Evolutionary conservation across 768 basidiomycete species (phyloP), one percentile per base, ranked within the genome.

Genomic region (Lactarius quietus): DNA sequence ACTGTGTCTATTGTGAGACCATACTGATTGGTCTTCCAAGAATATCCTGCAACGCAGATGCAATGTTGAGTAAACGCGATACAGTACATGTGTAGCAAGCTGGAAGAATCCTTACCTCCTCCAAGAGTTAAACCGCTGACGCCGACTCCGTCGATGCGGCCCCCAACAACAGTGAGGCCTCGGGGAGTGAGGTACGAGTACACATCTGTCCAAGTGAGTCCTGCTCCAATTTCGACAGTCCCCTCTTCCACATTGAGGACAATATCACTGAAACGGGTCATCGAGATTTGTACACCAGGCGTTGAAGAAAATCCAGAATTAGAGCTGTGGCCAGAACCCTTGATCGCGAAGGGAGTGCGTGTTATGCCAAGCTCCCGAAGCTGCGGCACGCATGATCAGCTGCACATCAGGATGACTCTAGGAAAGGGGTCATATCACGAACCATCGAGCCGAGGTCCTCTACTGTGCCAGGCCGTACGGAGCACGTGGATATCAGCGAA

Each of bases 1-100:
- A 69, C 38, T 1, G 52, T 70, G 55, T 70, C 69, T 23, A 70
- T 54, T 10, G 68, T 66, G 8, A 70, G 55, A 8, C 67, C 70
- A 38, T 57, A 65, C 52, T 69, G 65, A 31, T 67, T 71, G 23
- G 65, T 68, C 57, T 64, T 64, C 57, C 57, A 64, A 17, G 63
- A 64, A 48, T 57, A 61, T 12, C 64, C 57, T 56, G 29, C 14
- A 17, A 39, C 7, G 45, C 7, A 33, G 12, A 7, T 6, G 28
- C 26, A 26, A 61, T 3, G 7, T n/a, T 61, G 26, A 35, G 20
- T 26, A 12, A 29, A 52, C 5, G 26, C 14, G n/a, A 23, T n/a
- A 18, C 31, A 55, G n/a, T n/a, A 18, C 31, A 55, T 23, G 54
- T 7, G n/a, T 18, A 7, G 17, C 33, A 43, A 29, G 15, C 20